These are phyloP conservation scores for Podosphaera xanthii DNA, from an alignment of 2,329 filamentous ascomycete genomes.

Conservation along the genomic window DNA sequence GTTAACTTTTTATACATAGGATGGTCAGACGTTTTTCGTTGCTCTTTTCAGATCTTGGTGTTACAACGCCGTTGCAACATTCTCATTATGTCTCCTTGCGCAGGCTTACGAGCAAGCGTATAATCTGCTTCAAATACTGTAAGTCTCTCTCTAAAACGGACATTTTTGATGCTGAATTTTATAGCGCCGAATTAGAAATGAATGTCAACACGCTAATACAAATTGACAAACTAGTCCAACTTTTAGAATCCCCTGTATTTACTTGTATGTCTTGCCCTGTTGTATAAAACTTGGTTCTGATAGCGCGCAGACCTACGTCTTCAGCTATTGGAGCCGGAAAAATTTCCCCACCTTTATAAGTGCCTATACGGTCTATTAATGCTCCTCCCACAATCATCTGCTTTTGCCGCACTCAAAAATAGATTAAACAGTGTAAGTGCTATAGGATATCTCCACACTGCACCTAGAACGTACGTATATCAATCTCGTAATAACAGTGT, in stretches of 20 bases:
- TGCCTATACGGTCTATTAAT: slow-evolving; percentile 93
- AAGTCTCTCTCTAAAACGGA: slow-evolving; percentile 4
- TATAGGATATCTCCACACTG: slow-evolving; percentile 80
- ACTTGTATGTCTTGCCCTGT: slow-evolving; percentile 43
- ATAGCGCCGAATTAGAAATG: slow-evolving; percentile 86
- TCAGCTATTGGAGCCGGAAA: slow-evolving; percentile 85
- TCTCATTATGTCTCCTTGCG: slow-evolving; percentile 81
- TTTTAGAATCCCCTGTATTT: slow-evolving; percentile 92
- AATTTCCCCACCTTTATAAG: slow-evolving; percentile 87
- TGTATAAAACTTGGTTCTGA: slow-evolving; percentile 5
- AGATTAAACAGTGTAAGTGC: slow-evolving; percentile 90
- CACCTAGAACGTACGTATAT: slow-evolving; percentile 48
- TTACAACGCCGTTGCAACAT: slow-evolving; percentile 92
- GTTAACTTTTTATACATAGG: slow-evolving; percentile 24
- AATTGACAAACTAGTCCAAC: slow-evolving; percentile 91
- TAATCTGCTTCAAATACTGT: slow-evolving; percentile 89
- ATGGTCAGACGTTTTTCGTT: slow-evolving; percentile 89
- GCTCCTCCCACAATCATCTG: slow-evolving; percentile 93
- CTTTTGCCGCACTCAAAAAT: slow-evolving; percentile 91
- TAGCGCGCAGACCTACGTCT: slow-evolving; percentile 53
- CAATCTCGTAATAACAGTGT: slow-evolving; percentile 17
- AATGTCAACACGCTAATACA: slow-evolving; percentile 97
- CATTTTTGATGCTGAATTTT: slow-evolving; percentile 12
- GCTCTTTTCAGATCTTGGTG: slow-evolving; percentile 93
- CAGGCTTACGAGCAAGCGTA: slow-evolving; percentile 98